Evolutionary conservation across 1,284 basidiomycete species (phyloP).

Genomic region (Microstroma glucosiphilum): DNA sequence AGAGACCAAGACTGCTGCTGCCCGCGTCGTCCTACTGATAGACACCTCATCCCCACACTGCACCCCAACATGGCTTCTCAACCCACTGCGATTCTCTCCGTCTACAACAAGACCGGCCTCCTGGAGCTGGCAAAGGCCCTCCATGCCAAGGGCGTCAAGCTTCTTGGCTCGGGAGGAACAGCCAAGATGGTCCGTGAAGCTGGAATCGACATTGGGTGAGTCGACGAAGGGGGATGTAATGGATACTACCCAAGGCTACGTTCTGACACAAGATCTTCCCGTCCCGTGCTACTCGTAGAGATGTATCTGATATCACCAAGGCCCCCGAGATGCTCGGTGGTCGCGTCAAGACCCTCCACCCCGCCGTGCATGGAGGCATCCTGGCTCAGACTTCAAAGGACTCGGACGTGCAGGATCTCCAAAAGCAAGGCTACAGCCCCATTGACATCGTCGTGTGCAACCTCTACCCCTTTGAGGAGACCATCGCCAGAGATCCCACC

Average conservation of each 20-base stretch:
- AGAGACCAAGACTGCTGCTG: too few relatives aligned
- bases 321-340: conserved; percentile 99
- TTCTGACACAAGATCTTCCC: neutral
- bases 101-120: conserved; percentile 92
- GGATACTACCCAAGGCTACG: neutral
- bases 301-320: conserved; percentile 96
- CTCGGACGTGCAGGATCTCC: conserved; percentile 43
- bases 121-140: conserved; percentile 82
- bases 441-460: conserved; percentile 68
- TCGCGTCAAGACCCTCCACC: conserved; percentile 97
- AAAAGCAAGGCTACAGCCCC: conserved; percentile 38
- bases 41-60: neutral
- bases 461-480: conserved; percentile 87
- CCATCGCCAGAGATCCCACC: conserved; percentile 71
- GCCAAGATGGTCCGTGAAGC: conserved; percentile 95
- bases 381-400: conserved; percentile 44
- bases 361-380: conserved; percentile 86
- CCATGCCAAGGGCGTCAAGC: conserved; percentile 70
- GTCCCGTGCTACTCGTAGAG: conserved; percentile 57
- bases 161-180: conserved; percentile 92
- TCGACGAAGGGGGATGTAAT: conserved; percentile 21
- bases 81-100: conserved; percentile 72
- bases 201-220: conserved; percentile 81
- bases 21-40: too few relatives aligned
- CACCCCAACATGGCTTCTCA: conserved; percentile 14